phyloP scores from a whole-genome alignment of 2,329 filamentous ascomycete species.

The Fusarium sp. region DNA sequence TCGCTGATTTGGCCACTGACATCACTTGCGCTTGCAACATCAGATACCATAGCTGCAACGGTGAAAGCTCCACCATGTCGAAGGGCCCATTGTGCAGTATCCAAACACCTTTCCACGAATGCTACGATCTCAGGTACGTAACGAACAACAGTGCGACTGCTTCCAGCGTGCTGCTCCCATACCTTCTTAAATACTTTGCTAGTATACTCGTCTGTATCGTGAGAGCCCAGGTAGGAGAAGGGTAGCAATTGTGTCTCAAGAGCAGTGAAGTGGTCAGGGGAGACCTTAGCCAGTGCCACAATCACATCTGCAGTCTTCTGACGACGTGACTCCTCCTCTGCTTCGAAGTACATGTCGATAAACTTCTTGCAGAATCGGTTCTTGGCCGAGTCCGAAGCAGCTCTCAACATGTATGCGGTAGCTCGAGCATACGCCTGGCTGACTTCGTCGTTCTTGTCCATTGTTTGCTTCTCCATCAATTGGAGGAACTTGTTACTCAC shows the following conservation, averaged over 20 bases:
- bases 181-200: constrained; percentile 82
- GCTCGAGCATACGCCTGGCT: constrained; percentile 87
- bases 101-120: constrained; percentile 73
- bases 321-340: constrained; percentile 78
- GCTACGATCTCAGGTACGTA: constrained; percentile 84
- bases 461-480: constrained; percentile 78
- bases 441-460: constrained; percentile 94
- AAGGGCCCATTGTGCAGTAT: constrained; percentile 86
- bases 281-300: constrained; percentile 82
- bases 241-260: constrained; percentile 80
- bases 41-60: constrained; percentile 75
- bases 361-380: constrained; percentile 61
- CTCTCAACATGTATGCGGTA: constrained; percentile 81
- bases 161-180: constrained; percentile 91
- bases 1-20: constrained; percentile 66
- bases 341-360: constrained; percentile 78
- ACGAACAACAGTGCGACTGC: constrained; percentile 79
- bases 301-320: constrained; percentile 84
- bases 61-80: constrained; percentile 88
- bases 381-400: constrained; percentile 58
- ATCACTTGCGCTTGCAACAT: constrained; percentile 67
- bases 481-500: constrained; percentile 80
- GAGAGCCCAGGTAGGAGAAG: constrained; percentile 86
- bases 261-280: constrained; percentile 85
- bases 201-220: constrained; percentile 84